Evolutionary conservation across 148 eudicot genomes (phyloP).

Genomic region (Camellia granthamiana): DNA sequence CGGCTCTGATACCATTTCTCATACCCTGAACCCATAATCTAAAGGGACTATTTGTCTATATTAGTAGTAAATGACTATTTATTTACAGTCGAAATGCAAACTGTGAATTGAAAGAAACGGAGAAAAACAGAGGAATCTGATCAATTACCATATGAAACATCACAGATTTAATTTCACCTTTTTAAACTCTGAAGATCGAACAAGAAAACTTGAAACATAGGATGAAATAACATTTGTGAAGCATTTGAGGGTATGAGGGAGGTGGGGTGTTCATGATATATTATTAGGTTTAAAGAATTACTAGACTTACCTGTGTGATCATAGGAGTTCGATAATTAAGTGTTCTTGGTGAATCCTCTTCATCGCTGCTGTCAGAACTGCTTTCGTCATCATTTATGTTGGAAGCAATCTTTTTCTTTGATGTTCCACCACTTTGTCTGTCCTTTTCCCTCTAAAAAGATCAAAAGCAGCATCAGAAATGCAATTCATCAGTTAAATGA

Average conservation of each 20-base stretch:
- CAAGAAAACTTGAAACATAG: too few relatives aligned
- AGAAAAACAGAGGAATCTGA: too few relatives aligned
- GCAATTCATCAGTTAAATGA: too few relatives aligned
- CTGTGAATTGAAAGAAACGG: too few relatives aligned
- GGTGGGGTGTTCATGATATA: background rate
- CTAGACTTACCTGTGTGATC: conserved; percentile 60
- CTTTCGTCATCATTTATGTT: conserved; percentile 55
- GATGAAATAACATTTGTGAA: background rate
- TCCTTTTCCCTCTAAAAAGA: conserved; percentile 52
- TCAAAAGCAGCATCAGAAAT: background rate
- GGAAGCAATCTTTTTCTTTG: conserved; percentile 60
- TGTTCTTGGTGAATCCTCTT: conserved; percentile 66
- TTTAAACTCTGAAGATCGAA: background rate
- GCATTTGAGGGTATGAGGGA: background rate
- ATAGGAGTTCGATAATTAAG: conserved; percentile 75
- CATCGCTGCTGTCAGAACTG: conserved; percentile 72
- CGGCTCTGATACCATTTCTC: too few relatives aligned
- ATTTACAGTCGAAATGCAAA: too few relatives aligned
- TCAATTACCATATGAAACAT: too few relatives aligned
- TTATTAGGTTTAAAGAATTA: background rate
- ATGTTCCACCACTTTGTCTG: conserved; percentile 48
- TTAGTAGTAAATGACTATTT: too few relatives aligned
- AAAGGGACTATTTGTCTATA: too few relatives aligned
- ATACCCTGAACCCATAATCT: too few relatives aligned
- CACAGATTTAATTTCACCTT: too few relatives aligned